Percentiles rank a stretch among this genome's conserved stretches.
phyloP scores from a whole-genome alignment of 192 early-diverging fungal genomes.

The Backusella liffmaniae region DNA sequence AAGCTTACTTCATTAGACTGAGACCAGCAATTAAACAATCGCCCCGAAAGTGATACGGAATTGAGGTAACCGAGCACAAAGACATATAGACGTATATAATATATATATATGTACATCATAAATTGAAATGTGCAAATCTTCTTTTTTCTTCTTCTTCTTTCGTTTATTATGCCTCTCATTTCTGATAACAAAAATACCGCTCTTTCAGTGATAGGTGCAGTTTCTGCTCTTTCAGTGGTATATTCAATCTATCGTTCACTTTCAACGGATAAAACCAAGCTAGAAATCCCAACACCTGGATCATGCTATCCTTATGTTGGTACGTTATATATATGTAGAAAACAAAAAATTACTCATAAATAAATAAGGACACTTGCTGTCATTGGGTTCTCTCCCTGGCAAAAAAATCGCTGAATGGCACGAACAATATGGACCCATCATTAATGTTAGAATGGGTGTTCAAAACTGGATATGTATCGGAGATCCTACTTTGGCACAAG shows the following conservation, averaged over 20 bases:
- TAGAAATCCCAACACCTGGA: background rate
- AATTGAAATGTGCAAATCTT: background rate
- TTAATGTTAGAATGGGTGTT: slow-evolving; percentile 9
- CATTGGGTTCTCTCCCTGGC: background rate
- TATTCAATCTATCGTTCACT: background rate
- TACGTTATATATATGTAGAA: background rate
- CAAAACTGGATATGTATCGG: slow-evolving; percentile 11
- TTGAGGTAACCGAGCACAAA: background rate
- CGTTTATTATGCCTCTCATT: background rate
- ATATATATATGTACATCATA: background rate
- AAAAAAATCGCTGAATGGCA: background rate
- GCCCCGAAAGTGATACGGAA: background rate
- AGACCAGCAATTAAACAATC: background rate
- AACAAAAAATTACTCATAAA: background rate
- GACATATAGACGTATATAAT: background rate
- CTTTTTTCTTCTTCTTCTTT: background rate
- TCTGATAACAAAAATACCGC: background rate
- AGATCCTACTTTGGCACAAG: slow-evolving; percentile 11
- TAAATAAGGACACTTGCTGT: background rate
- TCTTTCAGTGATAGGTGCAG: background rate
- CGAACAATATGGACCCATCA: background rate
- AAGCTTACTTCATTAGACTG: background rate
- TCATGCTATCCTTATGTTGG: background rate
- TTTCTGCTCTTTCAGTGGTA: background rate
- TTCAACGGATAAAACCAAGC: background rate